These are phyloP conservation scores for Allium fistulosum DNA, from an alignment of 106 monocot genomes.

Conservation along the genomic window DNA sequence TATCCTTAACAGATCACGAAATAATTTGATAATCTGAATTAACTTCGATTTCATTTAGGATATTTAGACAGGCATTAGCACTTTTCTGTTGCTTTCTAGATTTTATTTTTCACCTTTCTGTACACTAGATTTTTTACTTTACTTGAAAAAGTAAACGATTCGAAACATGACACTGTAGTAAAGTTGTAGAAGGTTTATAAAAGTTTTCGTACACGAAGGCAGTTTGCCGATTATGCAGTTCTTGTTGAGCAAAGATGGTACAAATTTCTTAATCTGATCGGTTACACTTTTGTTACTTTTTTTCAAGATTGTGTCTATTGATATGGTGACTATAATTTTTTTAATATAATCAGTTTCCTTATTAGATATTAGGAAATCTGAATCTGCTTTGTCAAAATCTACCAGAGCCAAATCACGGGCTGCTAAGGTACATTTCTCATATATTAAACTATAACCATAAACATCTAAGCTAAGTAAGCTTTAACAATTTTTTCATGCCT, in stretches of 20 bases:
- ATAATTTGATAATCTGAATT: no score
- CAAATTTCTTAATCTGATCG: neutral
- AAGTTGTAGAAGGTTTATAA: constrained; percentile 88
- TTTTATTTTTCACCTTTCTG: no score
- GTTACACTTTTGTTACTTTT: neutral
- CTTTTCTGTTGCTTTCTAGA: no score
- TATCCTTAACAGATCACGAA: no score
- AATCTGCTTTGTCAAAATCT: constrained; percentile 76
- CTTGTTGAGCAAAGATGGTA: constrained; percentile 84
- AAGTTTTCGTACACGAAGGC: constrained; percentile 76
- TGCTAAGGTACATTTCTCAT: constrained; percentile 47
- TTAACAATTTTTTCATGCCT: neutral
- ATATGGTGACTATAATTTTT: neutral
- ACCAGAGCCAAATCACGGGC: constrained; percentile 74
- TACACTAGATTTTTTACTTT: constrained; percentile 9
- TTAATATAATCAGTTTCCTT: constrained; percentile 81
- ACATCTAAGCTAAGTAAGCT: neutral
- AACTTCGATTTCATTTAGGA: no score
- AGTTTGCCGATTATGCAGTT: constrained; percentile 83
- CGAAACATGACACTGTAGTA: constrained; percentile 53
- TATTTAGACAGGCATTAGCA: no score
- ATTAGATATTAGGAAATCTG: constrained; percentile 64
- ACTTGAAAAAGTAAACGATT: neutral
- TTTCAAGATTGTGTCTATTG: neutral
- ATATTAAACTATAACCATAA: neutral